Percentiles rank a stretch among this genome's conserved stretches.
Conservation (phyloP, 257 asterid genomes). For the Galeopsis tetrahit region DNA sequence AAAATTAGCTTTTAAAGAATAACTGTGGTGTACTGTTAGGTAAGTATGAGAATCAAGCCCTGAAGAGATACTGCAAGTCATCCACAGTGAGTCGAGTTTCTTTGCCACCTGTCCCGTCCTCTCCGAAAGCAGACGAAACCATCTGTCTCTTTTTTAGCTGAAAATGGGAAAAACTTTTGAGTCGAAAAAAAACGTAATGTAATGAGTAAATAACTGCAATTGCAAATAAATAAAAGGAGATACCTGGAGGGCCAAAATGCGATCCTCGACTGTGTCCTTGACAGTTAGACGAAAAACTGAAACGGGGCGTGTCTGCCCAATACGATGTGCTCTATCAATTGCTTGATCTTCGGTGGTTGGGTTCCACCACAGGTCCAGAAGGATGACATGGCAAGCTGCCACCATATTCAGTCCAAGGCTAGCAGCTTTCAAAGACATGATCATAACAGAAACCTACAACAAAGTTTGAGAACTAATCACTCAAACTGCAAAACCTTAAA, state of each 20-base stretch:
- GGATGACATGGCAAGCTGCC: constrained; percentile 89
- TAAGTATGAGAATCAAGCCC: constrained; percentile 28
- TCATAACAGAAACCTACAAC: constrained; percentile 83
- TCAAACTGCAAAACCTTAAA: constrained; percentile 8
- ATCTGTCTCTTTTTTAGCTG: constrained; percentile 91
- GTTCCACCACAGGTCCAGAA: constrained; percentile 99
- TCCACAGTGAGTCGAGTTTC: constrained; percentile 82
- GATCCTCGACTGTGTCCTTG: constrained; percentile 94
- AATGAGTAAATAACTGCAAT: not conserved
- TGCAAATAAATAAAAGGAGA: not conserved
- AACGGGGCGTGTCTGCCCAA: constrained; percentile 97
- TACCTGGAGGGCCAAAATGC: constrained; percentile 97
- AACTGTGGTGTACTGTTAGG: not conserved
- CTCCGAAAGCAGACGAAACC: constrained; percentile 98
- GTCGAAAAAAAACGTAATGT: not conserved
- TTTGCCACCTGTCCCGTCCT: constrained; percentile 70
- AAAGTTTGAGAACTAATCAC: constrained; percentile 29
- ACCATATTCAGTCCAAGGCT: constrained; percentile 99
- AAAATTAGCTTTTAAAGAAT: constrained; percentile 43
- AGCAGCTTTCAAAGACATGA: constrained; percentile 98
- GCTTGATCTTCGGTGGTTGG: constrained; percentile 99
- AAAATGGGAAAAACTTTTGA: constrained; percentile 19
- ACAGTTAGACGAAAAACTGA: constrained; percentile 91
- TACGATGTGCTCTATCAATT: constrained; percentile 95
- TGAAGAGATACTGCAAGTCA: constrained; percentile 78